Percentiles rank a stretch among this genome's conserved stretches.
phyloP scores from a whole-genome alignment of 495 filamentous ascomycete genomes.

The Lasiosphaeria hispida region DNA sequence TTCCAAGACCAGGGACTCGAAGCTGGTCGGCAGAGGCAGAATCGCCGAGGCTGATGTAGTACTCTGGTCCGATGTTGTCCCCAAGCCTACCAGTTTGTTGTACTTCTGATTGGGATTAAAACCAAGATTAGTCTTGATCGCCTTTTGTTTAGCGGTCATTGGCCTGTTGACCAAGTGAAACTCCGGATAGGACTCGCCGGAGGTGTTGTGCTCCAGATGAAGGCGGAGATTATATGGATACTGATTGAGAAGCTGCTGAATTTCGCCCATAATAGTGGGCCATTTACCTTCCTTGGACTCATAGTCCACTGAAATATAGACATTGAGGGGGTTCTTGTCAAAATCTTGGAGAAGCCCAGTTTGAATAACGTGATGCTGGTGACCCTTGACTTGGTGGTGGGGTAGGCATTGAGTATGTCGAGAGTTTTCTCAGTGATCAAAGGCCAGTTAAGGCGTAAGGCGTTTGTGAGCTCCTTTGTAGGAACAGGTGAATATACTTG shows the following conservation, averaged over 20 bases:
- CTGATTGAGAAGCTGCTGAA: not conserved
- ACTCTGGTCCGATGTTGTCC: too few relatives aligned
- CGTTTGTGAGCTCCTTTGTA: not conserved
- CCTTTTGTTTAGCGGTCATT: too few relatives aligned
- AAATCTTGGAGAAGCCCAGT: too few relatives aligned
- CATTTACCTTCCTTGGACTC: slow-evolving; percentile 7
- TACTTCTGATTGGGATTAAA: too few relatives aligned
- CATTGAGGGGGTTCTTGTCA: slow-evolving; percentile 3
- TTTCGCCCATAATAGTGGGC: not conserved
- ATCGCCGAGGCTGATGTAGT: too few relatives aligned
- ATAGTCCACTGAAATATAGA: slow-evolving; percentile 2
- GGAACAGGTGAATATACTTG: not conserved
- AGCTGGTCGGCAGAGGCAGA: too few relatives aligned
- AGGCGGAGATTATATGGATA: not conserved
- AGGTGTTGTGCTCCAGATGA: slow-evolving; percentile 8
- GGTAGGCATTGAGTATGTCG: not conserved
- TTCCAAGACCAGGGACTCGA: too few relatives aligned
- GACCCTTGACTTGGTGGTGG: too few relatives aligned
- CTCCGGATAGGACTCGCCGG: not conserved
- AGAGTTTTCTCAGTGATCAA: not conserved
- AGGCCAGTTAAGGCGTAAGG: not conserved
- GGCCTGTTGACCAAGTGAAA: too few relatives aligned
- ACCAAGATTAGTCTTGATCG: too few relatives aligned
- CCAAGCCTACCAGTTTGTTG: too few relatives aligned
- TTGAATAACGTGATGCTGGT: too few relatives aligned